Base-by-base conservation (phyloP, 2,329 filamentous ascomycete genomes). In the Exophiala bonariae region DNA sequence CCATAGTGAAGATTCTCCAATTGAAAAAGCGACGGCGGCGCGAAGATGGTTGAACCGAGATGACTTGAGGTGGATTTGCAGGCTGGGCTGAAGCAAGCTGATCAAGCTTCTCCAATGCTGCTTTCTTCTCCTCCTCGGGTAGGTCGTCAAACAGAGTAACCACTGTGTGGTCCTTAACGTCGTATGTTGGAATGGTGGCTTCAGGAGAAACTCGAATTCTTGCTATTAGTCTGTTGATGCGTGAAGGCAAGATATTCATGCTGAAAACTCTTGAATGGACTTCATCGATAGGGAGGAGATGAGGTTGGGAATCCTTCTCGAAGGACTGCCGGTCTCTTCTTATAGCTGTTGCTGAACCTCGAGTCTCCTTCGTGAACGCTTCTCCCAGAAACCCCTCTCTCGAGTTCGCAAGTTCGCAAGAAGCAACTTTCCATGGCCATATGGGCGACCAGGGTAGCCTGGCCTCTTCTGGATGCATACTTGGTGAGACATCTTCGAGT, bases 141-240 rank as follows among this genome's bases (percentile, higher is more conserved):
- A 53, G 49, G 20, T 55, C 31, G 42, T 53, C 17, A 23, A 49
- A 50, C n/a, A 47, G 49, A 35, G 41, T 42, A 13, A 47, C 44
- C 2, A 47, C 23, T 18, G 22, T 50, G 16, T 37, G 28, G 41
- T 32, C 42, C 17, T 38, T 22, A 10, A n/a, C n/a, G n/a, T 40
- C 40, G 31, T 44, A 6, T 19, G 18, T 23, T 18, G 26, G 18
- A 28, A 44, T 31, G 16, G 14, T 22, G 9, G 20, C 14, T 7
- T 23, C 8, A 22, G 19, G 20, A 17, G 38, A 23, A 18, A 22
- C 28, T 20, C 19, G 40, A 23, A 49, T 11, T 14, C 8, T 33
- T 33, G 46, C 32, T 18, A 49, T n/a, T 13, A 44, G 19, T n/a
- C 33, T 49, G 28, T 38, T 44, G 28, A 19, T 19, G 19, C 17